Percentiles rank a stretch among this genome's conserved stretches.
Conservation (phyloP, 129 eudicot species). For the Flaveria linearis region DNA sequence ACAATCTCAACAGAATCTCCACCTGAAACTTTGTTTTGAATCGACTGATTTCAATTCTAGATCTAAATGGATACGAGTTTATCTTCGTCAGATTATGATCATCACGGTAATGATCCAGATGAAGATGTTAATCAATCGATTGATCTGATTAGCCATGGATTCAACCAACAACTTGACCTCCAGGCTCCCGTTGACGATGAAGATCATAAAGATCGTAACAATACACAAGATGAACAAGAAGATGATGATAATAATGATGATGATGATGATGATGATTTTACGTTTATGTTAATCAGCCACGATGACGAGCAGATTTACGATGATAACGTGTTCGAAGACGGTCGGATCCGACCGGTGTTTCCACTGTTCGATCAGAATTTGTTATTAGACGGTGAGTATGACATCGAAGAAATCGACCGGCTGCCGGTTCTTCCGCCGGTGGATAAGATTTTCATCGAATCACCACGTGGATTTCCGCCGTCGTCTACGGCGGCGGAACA, state of each 20-base stretch:
- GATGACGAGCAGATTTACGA: slow-evolving; percentile 15
- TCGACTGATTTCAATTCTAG: not conserved
- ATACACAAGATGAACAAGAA: not conserved
- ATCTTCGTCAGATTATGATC: slow-evolving; percentile 24
- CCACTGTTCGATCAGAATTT: slow-evolving; percentile 39
- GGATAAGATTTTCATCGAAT: slow-evolving; percentile 43
- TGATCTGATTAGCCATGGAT: slow-evolving; percentile 6
- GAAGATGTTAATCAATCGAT: slow-evolving; percentile 21
- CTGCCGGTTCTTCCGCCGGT: slow-evolving; percentile 48
- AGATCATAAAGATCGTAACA: not conserved
- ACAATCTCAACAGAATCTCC: not conserved
- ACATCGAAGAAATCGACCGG: slow-evolving; percentile 29
- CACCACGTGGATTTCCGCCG: slow-evolving; percentile 22
- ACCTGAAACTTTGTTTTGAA: not conserved
- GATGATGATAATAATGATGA: not conserved
- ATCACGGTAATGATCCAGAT: not conserved
- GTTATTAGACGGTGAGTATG: slow-evolving; percentile 28
- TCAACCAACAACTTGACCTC: slow-evolving; percentile 27
- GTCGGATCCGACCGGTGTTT: slow-evolving; percentile 34
- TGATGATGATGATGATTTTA: slow-evolving; percentile 36
- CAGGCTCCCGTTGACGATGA: not conserved
- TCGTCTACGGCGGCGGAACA: slow-evolving; percentile 17
- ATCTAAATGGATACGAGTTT: slow-evolving; percentile 21
- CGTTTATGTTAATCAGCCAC: slow-evolving; percentile 30
- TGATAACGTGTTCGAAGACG: slow-evolving; percentile 32